Percentiles rank a stretch among this genome's conserved stretches.
phyloP scores from a whole-genome alignment of 306 rosid genomes.

The Trifolium pratense region DNA sequence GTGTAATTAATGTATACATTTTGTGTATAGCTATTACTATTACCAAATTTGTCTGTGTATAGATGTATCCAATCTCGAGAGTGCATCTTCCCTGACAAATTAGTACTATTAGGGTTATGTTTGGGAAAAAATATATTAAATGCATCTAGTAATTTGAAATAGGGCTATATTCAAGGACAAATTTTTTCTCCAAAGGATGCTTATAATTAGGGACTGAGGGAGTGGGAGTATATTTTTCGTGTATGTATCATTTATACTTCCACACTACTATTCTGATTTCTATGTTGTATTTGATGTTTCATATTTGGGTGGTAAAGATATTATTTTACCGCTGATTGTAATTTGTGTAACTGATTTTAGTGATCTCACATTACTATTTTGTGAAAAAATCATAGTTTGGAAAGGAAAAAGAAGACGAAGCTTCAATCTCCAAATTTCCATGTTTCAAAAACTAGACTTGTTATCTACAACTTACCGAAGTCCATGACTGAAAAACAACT shows the following conservation, averaged over 20 bases:
- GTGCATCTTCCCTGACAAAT: too few relatives aligned
- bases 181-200: too few relatives aligned
- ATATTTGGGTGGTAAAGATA: slow-evolving; percentile 16
- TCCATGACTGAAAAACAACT: slow-evolving; percentile 82
- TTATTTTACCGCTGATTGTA: slow-evolving; percentile 12
- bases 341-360: slow-evolving; percentile 32
- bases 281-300: slow-evolving; percentile 32
- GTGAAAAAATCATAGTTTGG: slow-evolving; percentile 54
- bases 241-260: background rate
- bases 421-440: slow-evolving; percentile 97
- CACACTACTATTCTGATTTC: slow-evolving; percentile 10
- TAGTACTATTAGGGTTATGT: too few relatives aligned
- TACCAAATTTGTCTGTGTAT: too few relatives aligned
- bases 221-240: background rate
- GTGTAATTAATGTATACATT: too few relatives aligned
- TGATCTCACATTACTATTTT: slow-evolving; percentile 21
- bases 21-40: too few relatives aligned
- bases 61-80: too few relatives aligned
- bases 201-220: too few relatives aligned
- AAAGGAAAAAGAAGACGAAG: slow-evolving; percentile 72
- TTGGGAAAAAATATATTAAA: too few relatives aligned
- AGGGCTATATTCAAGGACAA: too few relatives aligned
- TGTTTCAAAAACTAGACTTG: slow-evolving; percentile 81
- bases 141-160: too few relatives aligned
- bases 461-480: slow-evolving; percentile 83